phyloP scores from a whole-genome alignment of 2,329 filamentous ascomycete genomes.

The Pseudopithomyces maydicus region DNA sequence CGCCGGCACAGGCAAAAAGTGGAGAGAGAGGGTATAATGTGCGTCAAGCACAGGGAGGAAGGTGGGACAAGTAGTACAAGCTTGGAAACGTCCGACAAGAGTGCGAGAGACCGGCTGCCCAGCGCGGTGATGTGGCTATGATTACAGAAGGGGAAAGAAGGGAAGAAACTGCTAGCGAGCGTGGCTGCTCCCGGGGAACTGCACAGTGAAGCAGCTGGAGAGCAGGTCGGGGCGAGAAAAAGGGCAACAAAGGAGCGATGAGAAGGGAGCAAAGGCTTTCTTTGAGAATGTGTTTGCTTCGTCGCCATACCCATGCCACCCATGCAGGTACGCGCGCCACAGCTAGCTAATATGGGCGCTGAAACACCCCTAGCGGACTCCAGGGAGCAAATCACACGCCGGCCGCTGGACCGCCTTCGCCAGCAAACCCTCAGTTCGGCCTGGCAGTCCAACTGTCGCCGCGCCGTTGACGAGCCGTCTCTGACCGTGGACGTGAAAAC shows the following conservation, averaged over 20 bases:
- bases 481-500: neutral
- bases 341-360: conserved; percentile 8
- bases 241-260: neutral
- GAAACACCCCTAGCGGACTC: conserved; percentile 20
- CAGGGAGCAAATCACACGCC: conserved; percentile 9
- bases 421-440: conserved; percentile 6
- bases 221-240: neutral
- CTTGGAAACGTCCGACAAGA: conserved; percentile 29
- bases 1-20: neutral
- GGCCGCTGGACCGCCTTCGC: neutral
- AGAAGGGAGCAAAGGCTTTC: conserved; percentile 4
- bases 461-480: conserved; percentile 7
- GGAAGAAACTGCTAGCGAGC: conserved; percentile 17
- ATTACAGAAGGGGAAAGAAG: conserved; percentile 17
- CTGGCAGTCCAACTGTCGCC: neutral
- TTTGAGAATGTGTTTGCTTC: neutral
- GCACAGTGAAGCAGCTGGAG: conserved; percentile 9
- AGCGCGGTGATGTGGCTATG: conserved; percentile 12
- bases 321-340: conserved; percentile 28
- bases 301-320: conserved; percentile 14
- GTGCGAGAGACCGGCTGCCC: conserved; percentile 36
- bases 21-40: conserved; percentile 13
- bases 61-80: conserved; percentile 9
- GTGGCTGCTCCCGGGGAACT: conserved; percentile 20
- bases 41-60: conserved; percentile 39